A percentile compares a stretch with the other conserved stretches of the same genome.
These are phyloP conservation scores for Talaromyces sp. DNA, from an alignment of 2,329 filamentous ascomycete genomes.

Conservation along the genomic window DNA sequence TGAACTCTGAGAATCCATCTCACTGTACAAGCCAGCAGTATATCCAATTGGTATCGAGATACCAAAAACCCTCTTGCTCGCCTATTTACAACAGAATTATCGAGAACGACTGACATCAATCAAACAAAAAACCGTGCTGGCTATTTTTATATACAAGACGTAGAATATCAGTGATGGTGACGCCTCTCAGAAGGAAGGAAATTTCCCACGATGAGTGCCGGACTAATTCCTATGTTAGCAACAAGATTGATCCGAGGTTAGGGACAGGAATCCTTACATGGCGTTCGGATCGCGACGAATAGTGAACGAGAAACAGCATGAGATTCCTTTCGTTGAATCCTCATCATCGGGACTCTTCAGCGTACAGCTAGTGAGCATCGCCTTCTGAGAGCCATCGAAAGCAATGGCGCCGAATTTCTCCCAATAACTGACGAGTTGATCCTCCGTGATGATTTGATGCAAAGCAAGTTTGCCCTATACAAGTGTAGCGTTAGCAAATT, in stretches of 20 bases:
- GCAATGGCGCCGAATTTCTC: conserved; percentile 98
- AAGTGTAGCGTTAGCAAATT: background rate
- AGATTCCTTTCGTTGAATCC: conserved; percentile 68
- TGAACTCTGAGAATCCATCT: background rate
- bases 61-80: background rate
- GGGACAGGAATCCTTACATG: conserved; percentile 65
- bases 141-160: background rate
- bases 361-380: conserved; percentile 87
- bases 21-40: background rate
- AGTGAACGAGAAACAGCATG: conserved; percentile 97
- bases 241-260: background rate
- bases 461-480: conserved; percentile 83
- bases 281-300: conserved; percentile 93
- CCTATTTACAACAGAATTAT: background rate
- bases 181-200: conserved; percentile 80
- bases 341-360: conserved; percentile 74
- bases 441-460: conserved; percentile 93
- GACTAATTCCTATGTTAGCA: conserved; percentile 55
- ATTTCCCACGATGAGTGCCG: conserved; percentile 92
- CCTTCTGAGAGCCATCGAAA: conserved; percentile 90
- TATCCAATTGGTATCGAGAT: conserved; percentile 8
- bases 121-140: background rate
- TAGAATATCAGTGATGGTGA: conserved; percentile 29
- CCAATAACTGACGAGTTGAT: conserved; percentile 95
- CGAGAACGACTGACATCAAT: background rate